Conservation (phyloP, 371 early-diverging fungal genomes). For the Mucor racemosus region DNA sequence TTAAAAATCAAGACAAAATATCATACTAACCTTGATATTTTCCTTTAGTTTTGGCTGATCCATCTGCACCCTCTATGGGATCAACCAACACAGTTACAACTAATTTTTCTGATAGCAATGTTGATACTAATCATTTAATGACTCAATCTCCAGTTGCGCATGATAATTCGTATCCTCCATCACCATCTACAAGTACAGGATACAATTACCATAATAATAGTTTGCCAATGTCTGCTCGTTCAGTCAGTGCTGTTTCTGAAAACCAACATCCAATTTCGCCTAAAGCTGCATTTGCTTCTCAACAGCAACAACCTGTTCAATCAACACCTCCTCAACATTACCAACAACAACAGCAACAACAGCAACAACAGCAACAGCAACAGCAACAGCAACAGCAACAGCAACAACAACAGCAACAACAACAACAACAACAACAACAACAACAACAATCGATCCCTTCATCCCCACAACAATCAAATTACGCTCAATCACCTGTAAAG, state of each 20-base stretch:
- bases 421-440: conserved; percentile 1
- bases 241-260: background rate
- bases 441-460: background rate
- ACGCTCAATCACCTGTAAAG: background rate
- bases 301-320: background rate
- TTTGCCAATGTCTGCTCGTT: conserved; percentile 9
- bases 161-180: conserved; percentile 10
- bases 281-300: background rate
- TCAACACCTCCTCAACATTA: background rate
- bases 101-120: background rate
- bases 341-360: conserved; percentile 1
- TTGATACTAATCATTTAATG: background rate
- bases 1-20: background rate
- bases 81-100: conserved; percentile 1
- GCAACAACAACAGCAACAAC: conserved; percentile 5
- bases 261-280: conserved; percentile 17
- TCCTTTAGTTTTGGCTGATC: conserved; percentile 27
- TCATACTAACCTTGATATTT: background rate
- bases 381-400: background rate
- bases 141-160: conserved; percentile 13
- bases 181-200: conserved; percentile 22
- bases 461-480: background rate
- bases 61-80: conserved; percentile 28
- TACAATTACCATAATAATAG: background rate
- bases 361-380: background rate